Conservation (phyloP, 768 basidiomycete genomes). For the Scleroderma bovista region DNA sequence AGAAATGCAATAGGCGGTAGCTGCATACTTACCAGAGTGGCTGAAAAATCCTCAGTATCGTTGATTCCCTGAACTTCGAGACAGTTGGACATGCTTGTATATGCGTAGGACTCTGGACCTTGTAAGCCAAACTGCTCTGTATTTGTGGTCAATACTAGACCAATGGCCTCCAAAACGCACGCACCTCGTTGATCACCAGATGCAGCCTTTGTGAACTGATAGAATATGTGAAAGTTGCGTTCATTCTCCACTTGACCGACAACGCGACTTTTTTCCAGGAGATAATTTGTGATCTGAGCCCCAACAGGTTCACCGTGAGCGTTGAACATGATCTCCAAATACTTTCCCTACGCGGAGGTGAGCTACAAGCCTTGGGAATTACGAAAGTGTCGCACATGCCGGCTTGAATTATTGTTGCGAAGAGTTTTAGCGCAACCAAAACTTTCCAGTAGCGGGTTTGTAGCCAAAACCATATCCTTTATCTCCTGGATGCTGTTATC, state of each 20-base stretch:
- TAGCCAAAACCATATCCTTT: constrained; percentile 99
- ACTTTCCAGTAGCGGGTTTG: constrained; percentile 94
- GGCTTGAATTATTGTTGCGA: constrained; percentile 97
- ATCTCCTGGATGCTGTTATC: constrained; percentile 94
- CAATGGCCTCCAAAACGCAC: constrained; percentile 9
- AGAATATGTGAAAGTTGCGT: constrained; percentile 98
- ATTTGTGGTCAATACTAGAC: constrained; percentile 11
- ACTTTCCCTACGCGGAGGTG: constrained; percentile 72
- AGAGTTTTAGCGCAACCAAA: constrained; percentile 99
- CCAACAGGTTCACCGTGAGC: constrained; percentile 88
- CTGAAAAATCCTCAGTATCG: constrained; percentile 80
- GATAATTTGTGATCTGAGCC: constrained; percentile 97
- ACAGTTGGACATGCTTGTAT: constrained; percentile 90
- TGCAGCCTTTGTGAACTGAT: constrained; percentile 97
- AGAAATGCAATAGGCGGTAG: neutral
- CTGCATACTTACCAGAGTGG: constrained; percentile 67
- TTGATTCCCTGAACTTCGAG: constrained; percentile 88
- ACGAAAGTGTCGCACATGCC: constrained; percentile 68
- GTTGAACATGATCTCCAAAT: constrained; percentile 99
- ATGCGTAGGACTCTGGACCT: constrained; percentile 92
- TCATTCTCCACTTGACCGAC: constrained; percentile 96
- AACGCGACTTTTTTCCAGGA: constrained; percentile 94
- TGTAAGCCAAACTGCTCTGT: constrained; percentile 91
- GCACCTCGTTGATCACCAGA: constrained; percentile 82
- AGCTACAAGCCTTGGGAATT: constrained; percentile 1